Conservation (phyloP, 805 yeast species). For the Yarrowia sp. region DNA sequence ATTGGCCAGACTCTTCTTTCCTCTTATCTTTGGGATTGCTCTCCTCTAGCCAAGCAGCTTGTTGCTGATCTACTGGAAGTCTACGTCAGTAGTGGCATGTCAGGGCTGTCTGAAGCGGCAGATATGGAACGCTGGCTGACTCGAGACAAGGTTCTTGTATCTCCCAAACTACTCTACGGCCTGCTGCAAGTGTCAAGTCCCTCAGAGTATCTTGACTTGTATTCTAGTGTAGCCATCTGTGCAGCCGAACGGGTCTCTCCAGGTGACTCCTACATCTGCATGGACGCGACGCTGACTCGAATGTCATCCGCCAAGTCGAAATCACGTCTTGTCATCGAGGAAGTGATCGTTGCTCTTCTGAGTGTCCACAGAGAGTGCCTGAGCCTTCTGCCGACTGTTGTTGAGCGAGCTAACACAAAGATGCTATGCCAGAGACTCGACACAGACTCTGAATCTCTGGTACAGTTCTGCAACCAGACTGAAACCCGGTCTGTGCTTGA, state of each 20-base stretch:
- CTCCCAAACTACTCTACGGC: background rate
- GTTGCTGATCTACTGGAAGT: background rate
- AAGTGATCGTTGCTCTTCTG: background rate
- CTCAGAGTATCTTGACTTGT: background rate
- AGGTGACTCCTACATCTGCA: background rate
- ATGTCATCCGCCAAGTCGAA: background rate
- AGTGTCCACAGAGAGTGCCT: constrained; percentile 7
- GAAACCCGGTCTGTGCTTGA: background rate
- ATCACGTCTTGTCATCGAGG: background rate
- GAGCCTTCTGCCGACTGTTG: background rate
- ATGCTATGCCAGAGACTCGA: background rate
- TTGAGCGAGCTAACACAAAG: background rate
- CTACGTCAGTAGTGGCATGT: background rate
- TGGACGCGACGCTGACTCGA: background rate
- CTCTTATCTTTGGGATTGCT: background rate
- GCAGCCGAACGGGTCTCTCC: background rate
- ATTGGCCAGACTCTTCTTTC: background rate
- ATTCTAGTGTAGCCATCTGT: background rate
- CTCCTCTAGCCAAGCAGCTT: background rate
- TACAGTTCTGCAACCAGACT: background rate
- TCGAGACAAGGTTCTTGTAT: background rate
- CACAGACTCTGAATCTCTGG: background rate
- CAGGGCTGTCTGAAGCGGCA: background rate
- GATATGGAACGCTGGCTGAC: background rate
- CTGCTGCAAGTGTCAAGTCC: background rate